Base-by-base conservation (phyloP, 345 rosid species). In the Clarkia xantiana region DNA sequence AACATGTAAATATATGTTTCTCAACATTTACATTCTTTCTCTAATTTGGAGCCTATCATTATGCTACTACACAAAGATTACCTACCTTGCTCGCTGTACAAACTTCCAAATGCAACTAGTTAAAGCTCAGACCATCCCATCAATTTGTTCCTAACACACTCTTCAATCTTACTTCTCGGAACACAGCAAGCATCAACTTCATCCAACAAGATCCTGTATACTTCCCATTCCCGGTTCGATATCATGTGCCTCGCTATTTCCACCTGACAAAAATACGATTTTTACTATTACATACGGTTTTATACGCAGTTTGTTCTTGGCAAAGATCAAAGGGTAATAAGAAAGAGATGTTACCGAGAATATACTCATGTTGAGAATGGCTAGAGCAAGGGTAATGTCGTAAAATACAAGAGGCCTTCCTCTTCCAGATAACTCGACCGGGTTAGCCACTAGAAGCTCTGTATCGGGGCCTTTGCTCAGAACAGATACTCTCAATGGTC, bases 341-440 rank as follows among this genome's bases (percentile, higher is more conserved):
- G 42, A 19, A 14, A 53, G 17, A 44, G 43, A 36, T 14, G 23
- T 23, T 78, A 82, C 90, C 69, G 82, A 82, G 65, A 82, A 82
- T 43, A 78, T 68, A 29, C 47, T 18, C 18, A 56, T 67, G 51
- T 49, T 66, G 19, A 76, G 72, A 49, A 51, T 67, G 70, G 62
- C 59, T 42, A 78, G 81, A 52, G 82, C 90, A 49, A 68, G 70
- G 14, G 90, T 70, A 14, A 78, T 76, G 52, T 82, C 90, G 8
- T 72, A 61, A 29, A 82, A 82, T 45, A 82, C 90, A 14, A 82
- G 79, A 39, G 90, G 90, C 23, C 90, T 58, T 45, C 90, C 85
- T 60, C 81, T 76, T 22, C 80, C 76, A 2, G 82, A 76, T 55
- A 82, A 46, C 50, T 82, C 90, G 22, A 78, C 90, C 5, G 85